A percentile compares a stretch with the other conserved stretches of the same genome.
These are phyloP conservation scores for Pseudophaeomoniella oleicola DNA, from an alignment of 2,329 filamentous ascomycete genomes.

Conservation along the genomic window DNA sequence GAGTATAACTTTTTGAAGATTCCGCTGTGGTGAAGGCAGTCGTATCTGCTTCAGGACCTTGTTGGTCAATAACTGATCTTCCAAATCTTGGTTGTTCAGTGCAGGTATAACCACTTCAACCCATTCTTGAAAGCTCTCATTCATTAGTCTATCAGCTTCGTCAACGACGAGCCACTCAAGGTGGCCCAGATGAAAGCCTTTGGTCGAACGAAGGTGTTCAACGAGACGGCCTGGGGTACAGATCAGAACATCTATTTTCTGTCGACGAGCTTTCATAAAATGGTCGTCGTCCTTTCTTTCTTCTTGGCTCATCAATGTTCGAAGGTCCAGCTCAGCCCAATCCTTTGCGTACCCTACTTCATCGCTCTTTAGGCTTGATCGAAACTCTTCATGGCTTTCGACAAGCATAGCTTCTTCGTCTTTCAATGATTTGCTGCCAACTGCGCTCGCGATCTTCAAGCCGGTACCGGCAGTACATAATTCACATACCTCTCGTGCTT, in stretches of 20 bases:
- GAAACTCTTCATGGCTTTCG: slow-evolving; percentile 47
- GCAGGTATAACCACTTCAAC: slow-evolving; percentile 52
- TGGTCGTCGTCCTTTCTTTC: slow-evolving; percentile 21
- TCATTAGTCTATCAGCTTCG: slow-evolving; percentile 81
- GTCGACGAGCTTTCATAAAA: slow-evolving; percentile 49
- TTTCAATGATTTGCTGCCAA: slow-evolving; percentile 64
- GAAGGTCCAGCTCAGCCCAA: slow-evolving; percentile 31
- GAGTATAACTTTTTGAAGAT: slow-evolving; percentile 66
- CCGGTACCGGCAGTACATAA: slow-evolving; percentile 57
- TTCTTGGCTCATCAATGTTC: slow-evolving; percentile 28
- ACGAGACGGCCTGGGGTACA: slow-evolving; percentile 86
- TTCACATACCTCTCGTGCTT: slow-evolving; percentile 67
- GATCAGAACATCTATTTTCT: slow-evolving; percentile 74
- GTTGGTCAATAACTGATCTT: slow-evolving; percentile 26
- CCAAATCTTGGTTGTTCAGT: slow-evolving; percentile 38
- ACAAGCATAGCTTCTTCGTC: slow-evolving; percentile 49
- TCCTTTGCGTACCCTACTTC: slow-evolving; percentile 22
- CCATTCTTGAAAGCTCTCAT: slow-evolving; percentile 91
- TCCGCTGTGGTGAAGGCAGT: slow-evolving; percentile 22
- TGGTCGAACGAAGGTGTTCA: slow-evolving; percentile 74
- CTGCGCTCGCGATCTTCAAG: slow-evolving; percentile 64
- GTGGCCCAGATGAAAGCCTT: slow-evolving; percentile 63
- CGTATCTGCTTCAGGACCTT: slow-evolving; percentile 19
- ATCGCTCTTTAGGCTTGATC: slow-evolving; percentile 25
- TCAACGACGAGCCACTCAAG: slow-evolving; percentile 84